phyloP scores from a whole-genome alignment of 108 stramenopile genomes.

The Skeletonema costatum region DNA sequence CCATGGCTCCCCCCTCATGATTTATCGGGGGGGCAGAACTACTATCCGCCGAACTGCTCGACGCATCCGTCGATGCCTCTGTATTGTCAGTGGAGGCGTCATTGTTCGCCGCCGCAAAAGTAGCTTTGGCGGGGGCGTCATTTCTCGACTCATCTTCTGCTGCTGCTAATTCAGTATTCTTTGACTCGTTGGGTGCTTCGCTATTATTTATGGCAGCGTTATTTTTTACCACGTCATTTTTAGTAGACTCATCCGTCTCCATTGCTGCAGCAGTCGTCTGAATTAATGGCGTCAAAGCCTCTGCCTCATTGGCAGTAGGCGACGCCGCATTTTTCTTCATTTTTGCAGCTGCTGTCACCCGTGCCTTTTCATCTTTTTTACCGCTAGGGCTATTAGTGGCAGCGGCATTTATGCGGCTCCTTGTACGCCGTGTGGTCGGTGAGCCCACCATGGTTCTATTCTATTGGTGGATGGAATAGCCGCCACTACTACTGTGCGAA shows the following conservation, averaged over 20 bases:
- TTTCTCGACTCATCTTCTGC: neutral
- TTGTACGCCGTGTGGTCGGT: neutral
- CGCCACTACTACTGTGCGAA: too few relatives aligned
- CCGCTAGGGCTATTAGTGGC: neutral
- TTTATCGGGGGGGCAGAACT: neutral
- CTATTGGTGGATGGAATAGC: neutral
- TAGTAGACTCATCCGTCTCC: neutral
- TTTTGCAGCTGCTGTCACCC: neutral
- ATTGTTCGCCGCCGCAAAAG: neutral
- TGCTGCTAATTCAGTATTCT: neutral
- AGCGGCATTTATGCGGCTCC: neutral
- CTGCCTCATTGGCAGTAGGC: neutral
- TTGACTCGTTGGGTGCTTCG: neutral
- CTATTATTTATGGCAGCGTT: neutral
- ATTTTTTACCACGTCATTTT: neutral
- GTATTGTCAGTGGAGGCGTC: slow-evolving; percentile 4
- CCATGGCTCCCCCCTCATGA: neutral
- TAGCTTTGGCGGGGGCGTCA: slow-evolving; percentile 1
- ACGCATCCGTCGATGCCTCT: neutral
- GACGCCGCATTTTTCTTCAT: neutral
- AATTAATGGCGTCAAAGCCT: neutral
- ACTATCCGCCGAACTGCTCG: neutral
- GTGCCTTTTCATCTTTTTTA: neutral
- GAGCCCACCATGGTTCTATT: neutral
- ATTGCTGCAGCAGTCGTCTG: neutral